Percentiles rank a stretch among this genome's conserved stretches.
phyloP scores from a whole-genome alignment of 768 basidiomycete genomes.

The Lactarius sp. region DNA sequence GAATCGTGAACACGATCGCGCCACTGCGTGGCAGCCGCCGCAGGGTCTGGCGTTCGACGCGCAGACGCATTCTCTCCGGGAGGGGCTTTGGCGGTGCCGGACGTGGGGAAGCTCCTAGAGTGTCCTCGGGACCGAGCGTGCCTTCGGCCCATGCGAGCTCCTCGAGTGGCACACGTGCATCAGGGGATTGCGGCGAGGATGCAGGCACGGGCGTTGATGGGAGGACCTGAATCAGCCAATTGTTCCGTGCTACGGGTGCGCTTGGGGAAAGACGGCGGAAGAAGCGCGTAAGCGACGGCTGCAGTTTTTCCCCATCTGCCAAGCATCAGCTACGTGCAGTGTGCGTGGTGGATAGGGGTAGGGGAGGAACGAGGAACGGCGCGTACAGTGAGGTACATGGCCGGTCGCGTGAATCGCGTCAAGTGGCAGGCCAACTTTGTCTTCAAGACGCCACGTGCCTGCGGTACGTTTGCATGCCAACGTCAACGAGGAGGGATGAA shows the following conservation, averaged over 20 bases:
- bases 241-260: constrained; percentile 67
- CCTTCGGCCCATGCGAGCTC: constrained; percentile 61
- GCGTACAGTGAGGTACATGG: constrained; percentile 67
- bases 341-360: not conserved
- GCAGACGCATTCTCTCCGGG: constrained; percentile 46
- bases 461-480: not conserved
- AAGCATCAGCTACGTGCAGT: not conserved
- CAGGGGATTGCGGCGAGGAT: constrained; percentile 17
- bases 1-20: constrained; percentile 60
- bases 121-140: constrained; percentile 52
- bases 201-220: constrained; percentile 28
- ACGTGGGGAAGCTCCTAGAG: constrained; percentile 25
- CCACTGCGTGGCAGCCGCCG: constrained; percentile 55
- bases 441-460: constrained; percentile 75
- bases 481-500: constrained; percentile 7
- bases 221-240: constrained; percentile 50
- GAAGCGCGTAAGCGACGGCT: constrained; percentile 62
- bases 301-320: constrained; percentile 55
- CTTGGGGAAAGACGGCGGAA: constrained; percentile 61
- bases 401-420: constrained; percentile 70
- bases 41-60: constrained; percentile 58
- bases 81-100: constrained; percentile 10
- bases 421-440: constrained; percentile 68
- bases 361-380: not conserved
- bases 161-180: constrained; percentile 45